Conservation (phyloP, 192 early-diverging fungal genomes). For the Backusella tarrabulga region DNA sequence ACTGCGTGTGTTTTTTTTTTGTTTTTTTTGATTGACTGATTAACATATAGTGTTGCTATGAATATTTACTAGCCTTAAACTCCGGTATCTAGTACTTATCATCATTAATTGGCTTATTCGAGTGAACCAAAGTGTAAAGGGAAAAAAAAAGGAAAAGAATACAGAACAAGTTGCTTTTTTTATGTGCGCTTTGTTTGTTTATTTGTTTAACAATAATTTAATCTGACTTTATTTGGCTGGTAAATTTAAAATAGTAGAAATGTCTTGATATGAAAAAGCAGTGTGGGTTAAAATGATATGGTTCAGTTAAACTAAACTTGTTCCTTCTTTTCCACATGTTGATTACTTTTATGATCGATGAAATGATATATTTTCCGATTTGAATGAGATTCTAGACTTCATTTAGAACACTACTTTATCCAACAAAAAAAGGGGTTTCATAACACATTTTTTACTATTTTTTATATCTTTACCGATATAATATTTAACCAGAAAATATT, state of each 20-base stretch:
- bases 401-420: not conserved
- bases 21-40: no score
- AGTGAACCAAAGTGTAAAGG: no score
- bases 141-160: not conserved
- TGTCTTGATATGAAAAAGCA: not conserved
- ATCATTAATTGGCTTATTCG: no score
- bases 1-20: no score
- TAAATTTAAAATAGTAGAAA: no score
- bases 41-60: no score
- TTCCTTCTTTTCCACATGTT: not conserved
- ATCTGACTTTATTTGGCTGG: not conserved
- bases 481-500: not conserved
- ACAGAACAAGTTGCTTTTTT: not conserved
- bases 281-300: not conserved
- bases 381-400: not conserved
- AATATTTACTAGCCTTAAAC: no score
- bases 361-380: not conserved
- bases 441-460: not conserved
- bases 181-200: not conserved
- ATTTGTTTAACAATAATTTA: not conserved
- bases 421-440: not conserved
- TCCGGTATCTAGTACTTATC: no score
- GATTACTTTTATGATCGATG: not conserved
- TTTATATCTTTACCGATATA: no score
- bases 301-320: not conserved